Base-by-base conservation (phyloP, 768 basidiomycete species). In the Candolleomyces aberdarensis region DNA sequence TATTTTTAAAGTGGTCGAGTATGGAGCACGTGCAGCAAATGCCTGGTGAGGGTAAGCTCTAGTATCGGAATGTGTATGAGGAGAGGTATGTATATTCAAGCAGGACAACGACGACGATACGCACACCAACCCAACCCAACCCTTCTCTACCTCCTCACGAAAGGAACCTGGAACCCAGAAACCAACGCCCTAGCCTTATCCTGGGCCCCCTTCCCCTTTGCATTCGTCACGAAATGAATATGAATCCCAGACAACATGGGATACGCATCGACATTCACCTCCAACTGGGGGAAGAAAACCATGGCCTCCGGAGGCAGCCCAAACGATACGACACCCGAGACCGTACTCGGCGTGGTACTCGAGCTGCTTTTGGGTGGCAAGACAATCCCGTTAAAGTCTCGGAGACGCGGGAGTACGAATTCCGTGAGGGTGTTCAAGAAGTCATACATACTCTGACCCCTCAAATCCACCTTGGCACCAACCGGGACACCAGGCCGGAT, bases 281-380 rank as follows among this genome's bases (percentile, higher is more conserved):
- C 96, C 59, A 98, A 90, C 76, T 96, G 92, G 1, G 96, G 96
- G 80, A 98, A 99, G 66, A 96, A 82, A 7, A 83, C 86, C 83
- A 99, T 89, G 0, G 96, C 94, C 4, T 79, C 75, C 0, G 93
- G 87, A 0, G 90, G 85, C 3, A 99, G 80, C 52, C 96, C 96
- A 66, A 98, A 88, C 3, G 88, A 85, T 55, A 98, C 91, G 19
- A 96, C 93, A 55, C 97, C 96, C 0, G 90, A 83, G 1, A 92
- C 91, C 0, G 88, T 85, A 58, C 85, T 87, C 1, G 92, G 88
- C 1, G 87, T 89, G 63, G 88, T 84, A 46, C 83, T 76, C 41
- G 83, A 86, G n/a, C 84, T 80, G 0, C 86, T 87, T 13, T 86
- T 77, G 5, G 88, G 83, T n/a, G 93, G 92, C 19, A 99, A 78